Conservation (phyloP, 208 protist species). For the Crithidia brevicula region DNA sequence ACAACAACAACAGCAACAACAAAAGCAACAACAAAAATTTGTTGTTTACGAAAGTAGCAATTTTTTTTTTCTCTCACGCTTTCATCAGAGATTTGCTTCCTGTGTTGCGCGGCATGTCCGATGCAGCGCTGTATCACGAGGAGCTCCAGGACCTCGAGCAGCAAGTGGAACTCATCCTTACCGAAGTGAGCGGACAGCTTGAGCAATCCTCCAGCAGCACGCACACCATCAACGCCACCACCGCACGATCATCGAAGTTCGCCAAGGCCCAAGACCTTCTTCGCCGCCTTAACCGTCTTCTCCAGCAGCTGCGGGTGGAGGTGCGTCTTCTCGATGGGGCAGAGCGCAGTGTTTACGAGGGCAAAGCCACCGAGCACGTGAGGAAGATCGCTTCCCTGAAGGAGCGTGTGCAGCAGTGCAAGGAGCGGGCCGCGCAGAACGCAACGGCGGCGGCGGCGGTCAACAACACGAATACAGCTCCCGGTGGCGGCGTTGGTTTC, state of each 20-base stretch:
- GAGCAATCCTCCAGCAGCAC: slow-evolving; percentile 9
- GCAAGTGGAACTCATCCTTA: slow-evolving; percentile 43
- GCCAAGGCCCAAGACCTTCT: slow-evolving; percentile 49
- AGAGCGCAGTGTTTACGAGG: slow-evolving; percentile 34
- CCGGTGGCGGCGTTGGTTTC: not conserved
- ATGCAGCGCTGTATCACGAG: slow-evolving; percentile 63
- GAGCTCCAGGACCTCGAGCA: slow-evolving; percentile 63
- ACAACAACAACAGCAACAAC: not conserved
- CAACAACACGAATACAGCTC: not conserved
- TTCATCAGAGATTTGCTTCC: no score
- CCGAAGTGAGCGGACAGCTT: slow-evolving; percentile 1
- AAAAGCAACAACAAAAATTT: not conserved
- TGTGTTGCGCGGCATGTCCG: slow-evolving; percentile 26
- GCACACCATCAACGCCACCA: slow-evolving; percentile 4
- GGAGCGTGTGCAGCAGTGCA: slow-evolving; percentile 25
- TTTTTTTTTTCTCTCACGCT: no score
- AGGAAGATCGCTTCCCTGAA: slow-evolving; percentile 30
- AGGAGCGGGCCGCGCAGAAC: slow-evolving; percentile 18
- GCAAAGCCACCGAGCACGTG: slow-evolving; percentile 25
- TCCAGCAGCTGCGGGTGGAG: slow-evolving; percentile 69
- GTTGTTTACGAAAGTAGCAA: no score
- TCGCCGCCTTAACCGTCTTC: slow-evolving; percentile 39
- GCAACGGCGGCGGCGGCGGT: not conserved
- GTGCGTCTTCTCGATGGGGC: slow-evolving; percentile 59
- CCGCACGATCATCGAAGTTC: slow-evolving; percentile 16